A percentile compares a stretch with the other conserved stretches of the same genome.
Evolutionary conservation across 176 grass and related monocot genomes (phyloP).

Genomic region (Bonia amplexicaulis): DNA sequence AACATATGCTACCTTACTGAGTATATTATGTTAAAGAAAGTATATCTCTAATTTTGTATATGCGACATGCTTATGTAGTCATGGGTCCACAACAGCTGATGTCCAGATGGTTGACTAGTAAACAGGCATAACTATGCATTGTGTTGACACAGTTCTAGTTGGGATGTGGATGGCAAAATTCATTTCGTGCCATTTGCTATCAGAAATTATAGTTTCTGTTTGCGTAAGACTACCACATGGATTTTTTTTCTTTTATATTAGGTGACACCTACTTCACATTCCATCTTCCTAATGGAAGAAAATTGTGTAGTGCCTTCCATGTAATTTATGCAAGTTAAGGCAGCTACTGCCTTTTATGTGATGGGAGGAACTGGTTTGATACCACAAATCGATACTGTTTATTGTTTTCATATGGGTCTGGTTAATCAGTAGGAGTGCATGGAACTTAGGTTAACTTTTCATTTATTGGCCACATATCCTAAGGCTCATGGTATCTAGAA

Average conservation of each 20-base stretch:
- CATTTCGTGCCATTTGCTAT: background rate
- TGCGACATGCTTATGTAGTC: background rate
- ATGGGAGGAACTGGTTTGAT: background rate
- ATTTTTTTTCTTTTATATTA: background rate
- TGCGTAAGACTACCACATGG: background rate
- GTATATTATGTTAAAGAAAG: background rate
- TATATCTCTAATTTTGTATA: background rate
- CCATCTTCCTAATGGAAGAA: background rate
- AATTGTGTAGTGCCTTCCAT: background rate
- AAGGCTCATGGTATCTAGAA: background rate
- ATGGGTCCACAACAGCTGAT: background rate
- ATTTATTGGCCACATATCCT: background rate
- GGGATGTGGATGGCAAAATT: background rate
- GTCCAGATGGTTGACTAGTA: background rate
- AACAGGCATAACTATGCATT: background rate
- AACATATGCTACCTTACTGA: constrained; percentile 7
- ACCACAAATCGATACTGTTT: background rate
- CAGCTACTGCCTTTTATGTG: background rate
- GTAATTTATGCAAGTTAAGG: background rate
- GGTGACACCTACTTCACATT: background rate
- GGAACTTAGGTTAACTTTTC: background rate
- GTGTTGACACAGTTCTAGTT: background rate
- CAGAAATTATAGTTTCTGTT: background rate
- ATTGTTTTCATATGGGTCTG: background rate
- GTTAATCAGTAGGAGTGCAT: background rate